Percentiles rank a stretch among this genome's conserved stretches.
phyloP scores from a whole-genome alignment of 2,329 filamentous ascomycete species.

The Parastagonospora avenae region DNA sequence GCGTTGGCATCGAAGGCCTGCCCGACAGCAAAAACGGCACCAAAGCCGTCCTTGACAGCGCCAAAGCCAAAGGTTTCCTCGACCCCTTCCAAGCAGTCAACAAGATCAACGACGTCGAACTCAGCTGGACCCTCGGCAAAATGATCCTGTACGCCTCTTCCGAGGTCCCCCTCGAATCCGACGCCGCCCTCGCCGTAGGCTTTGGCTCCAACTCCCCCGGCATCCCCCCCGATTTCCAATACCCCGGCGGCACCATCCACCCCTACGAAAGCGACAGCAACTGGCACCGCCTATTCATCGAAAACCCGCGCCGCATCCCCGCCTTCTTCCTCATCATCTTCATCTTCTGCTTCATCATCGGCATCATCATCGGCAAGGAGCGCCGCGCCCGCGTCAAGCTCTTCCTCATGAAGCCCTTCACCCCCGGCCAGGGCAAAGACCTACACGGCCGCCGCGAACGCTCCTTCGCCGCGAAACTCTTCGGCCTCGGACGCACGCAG shows the following conservation, averaged over 20 bases:
- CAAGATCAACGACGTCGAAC: slow-evolving; percentile 87
- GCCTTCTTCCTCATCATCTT: slow-evolving; percentile 79
- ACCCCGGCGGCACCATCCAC: slow-evolving; percentile 64
- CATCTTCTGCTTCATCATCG: slow-evolving; percentile 70
- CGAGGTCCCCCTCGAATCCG: slow-evolving; percentile 72
- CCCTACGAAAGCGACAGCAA: slow-evolving; percentile 55
- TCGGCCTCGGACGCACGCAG: slow-evolving; percentile 55
- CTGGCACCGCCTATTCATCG: slow-evolving; percentile 67
- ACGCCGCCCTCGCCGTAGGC: slow-evolving; percentile 75
- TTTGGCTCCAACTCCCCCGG: slow-evolving; percentile 83
- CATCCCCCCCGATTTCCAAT: slow-evolving; percentile 79
- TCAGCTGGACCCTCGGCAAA: slow-evolving; percentile 96
- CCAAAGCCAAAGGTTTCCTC: slow-evolving; percentile 75
- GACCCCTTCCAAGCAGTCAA: slow-evolving; percentile 92
- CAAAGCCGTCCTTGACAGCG: slow-evolving; percentile 69
- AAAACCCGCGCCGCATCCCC: slow-evolving; percentile 69
- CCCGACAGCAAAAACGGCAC: slow-evolving; percentile 69
- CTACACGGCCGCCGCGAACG: slow-evolving; percentile 48
- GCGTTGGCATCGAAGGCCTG: slow-evolving; percentile 75
- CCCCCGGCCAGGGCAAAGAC: slow-evolving; percentile 49
- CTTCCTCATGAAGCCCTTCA: slow-evolving; percentile 57
- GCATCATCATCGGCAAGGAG: slow-evolving; percentile 80
- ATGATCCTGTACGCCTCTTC: slow-evolving; percentile 95
- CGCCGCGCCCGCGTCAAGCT: slow-evolving; percentile 65
- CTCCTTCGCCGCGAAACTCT: slow-evolving; percentile 61